These are phyloP conservation scores for Tillandsia leiboldiana DNA, from an alignment of 176 grass and related monocot genomes.

Conservation along the genomic window DNA sequence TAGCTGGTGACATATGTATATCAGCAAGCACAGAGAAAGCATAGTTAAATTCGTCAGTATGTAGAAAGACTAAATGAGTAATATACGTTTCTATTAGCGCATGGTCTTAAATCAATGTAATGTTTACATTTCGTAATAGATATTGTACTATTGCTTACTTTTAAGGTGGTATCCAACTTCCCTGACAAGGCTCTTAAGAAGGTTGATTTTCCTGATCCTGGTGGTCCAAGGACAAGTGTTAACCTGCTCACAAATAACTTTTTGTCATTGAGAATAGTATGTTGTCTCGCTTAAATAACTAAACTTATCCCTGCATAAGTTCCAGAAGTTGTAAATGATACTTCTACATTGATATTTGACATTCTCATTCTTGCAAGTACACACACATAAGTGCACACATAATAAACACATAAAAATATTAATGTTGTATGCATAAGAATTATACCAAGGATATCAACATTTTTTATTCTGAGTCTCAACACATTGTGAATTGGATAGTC, in stretches of 20 bases:
- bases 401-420: too few relatives aligned
- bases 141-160: constrained; percentile 33
- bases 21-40: neutral
- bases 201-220: constrained; percentile 84
- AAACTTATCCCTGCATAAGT: neutral
- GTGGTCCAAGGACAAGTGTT: constrained; percentile 91
- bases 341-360: neutral
- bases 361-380: neutral
- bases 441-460: too few relatives aligned
- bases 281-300: neutral
- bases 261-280: neutral
- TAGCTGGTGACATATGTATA: constrained; percentile 28
- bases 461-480: too few relatives aligned
- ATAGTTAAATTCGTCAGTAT: neutral
- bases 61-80: neutral
- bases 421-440: too few relatives aligned
- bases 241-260: constrained; percentile 40
- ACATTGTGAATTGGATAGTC: too few relatives aligned
- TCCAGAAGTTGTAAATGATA: neutral
- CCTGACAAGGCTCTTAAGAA: constrained; percentile 68
- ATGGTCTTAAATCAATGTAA: neutral
- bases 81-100: too few relatives aligned
- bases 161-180: constrained; percentile 50
- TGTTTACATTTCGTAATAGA: neutral
- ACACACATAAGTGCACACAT: too few relatives aligned